Base-by-base conservation (phyloP, 768 basidiomycete genomes). In the Rhodotorula sphaerocarpa region DNA sequence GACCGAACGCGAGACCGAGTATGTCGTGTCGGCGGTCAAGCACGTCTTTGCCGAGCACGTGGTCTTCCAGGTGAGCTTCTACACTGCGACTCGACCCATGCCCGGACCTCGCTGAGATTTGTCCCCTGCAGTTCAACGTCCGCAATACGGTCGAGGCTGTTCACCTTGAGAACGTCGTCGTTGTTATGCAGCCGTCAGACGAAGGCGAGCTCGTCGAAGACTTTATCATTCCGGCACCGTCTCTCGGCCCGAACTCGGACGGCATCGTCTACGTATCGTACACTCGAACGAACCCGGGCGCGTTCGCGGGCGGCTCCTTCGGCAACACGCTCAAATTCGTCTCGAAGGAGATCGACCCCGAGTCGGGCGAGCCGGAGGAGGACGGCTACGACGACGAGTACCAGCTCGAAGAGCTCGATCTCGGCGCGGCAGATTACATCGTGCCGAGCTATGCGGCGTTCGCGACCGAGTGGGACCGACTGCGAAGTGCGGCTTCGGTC, bases 361-460 rank as follows among this genome's bases (percentile, higher is more conserved):
- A 86, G 48, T 92, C 88, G 20, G 92, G 92, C 28, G 85, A 88
- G 72, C 95, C 95, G 14, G 95, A 99, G 76, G 90, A 88, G 67
- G 92, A 95, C 57, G 95, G 95, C n/a, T 99, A 97, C 75, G 88
- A 91, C 73, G 95, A 97, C 78, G 93, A 97, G 76, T 99, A 99
- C 76, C 88, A 90, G 75, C 79, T 96, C 46, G 95, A 99, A 75
- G 95, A 97, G 65, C 83, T 95, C 59, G 95, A 97, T 74, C 79
- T 99, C 56, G 85, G 86, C 62, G 92, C 89, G 16, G 87, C 86
- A 3, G 93, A 97, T 78, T 99, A 93, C 75, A 88, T 99, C 72
- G 79, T 92, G 44, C 93, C 95, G n/a, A 91, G 82, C 70, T 97
- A 96, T 72, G 84, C 83, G 16, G 87, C 88, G 28, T 97, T 97